Base-by-base conservation (phyloP, 805 yeast genomes). In the Metschnikowia rubicola region DNA sequence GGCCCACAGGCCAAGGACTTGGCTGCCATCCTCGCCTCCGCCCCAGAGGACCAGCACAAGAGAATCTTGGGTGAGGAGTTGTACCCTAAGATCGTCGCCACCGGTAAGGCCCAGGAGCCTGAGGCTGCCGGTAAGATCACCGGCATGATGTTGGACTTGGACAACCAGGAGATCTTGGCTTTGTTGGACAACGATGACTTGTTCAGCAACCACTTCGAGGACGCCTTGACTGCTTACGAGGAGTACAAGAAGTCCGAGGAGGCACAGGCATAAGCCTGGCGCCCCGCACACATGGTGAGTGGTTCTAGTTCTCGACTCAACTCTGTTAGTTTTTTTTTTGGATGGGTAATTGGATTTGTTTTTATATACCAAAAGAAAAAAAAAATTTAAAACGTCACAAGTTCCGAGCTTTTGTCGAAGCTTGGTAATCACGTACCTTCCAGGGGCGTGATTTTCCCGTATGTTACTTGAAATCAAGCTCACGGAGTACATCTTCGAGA, bases 71-170 rank as follows among this genome's bases (percentile, higher is more conserved):
- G 99, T 75, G 97, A 94, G 80, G 96, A 90, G 67, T 80, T 94
- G 66, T 94, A 92, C 81, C 90, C 95, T 66, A 88, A 84, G 81
- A 86, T 94, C 64, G 83, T 85, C 57, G 83, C 90, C 58, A 83
- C 88, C 54, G 90, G 88, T 64, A 86, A 86, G 75, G 88, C 91
- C 62, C 83, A 83, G 61, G 96, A 90, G 66, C 86, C 86, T 50
- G 96, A 90, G 74, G 89, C 96, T 64, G 97, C 97, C 59, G 96
- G 97, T 76, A 92, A 91, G 79, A 88, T 94, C 69, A 94, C 99
- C 58, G 97, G 98, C 78, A 94, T 94, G 98, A 83, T 94, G 78
- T 81, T 94, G 66, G 97, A 91, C 68, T 83, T 92, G 83, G 95
- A 90, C 66, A 88, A 87, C 73, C 82, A 82, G 64, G 97, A 92